These are phyloP conservation scores for Aspergillus brunneoviolaceus DNA, from an alignment of 2,329 filamentous ascomycete genomes.

Conservation along the genomic window DNA sequence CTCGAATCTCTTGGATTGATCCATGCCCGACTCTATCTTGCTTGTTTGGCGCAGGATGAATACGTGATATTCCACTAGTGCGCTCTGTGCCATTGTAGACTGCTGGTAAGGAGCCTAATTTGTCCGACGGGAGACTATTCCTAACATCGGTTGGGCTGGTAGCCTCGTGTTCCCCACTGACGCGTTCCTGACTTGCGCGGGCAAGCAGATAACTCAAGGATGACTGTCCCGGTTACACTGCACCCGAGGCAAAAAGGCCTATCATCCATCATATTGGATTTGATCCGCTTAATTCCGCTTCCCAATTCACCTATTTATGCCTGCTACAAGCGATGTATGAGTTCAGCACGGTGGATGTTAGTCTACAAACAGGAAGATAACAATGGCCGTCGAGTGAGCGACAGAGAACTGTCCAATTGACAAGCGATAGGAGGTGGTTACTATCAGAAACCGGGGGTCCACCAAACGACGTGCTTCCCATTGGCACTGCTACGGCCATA, in stretches of 20 bases:
- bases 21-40: neutral
- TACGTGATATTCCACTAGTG: slow-evolving; percentile 15
- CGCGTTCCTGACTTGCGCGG: slow-evolving; percentile 30
- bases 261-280: slow-evolving; percentile 6
- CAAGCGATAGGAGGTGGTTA: neutral
- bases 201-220: slow-evolving; percentile 11
- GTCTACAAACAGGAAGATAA: neutral
- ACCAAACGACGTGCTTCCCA: slow-evolving; percentile 3
- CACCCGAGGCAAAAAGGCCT: neutral
- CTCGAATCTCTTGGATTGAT: neutral
- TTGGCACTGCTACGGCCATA: slow-evolving; percentile 12
- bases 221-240: neutral
- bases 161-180: slow-evolving; percentile 26
- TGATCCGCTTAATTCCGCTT: neutral
- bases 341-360: neutral
- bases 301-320: neutral
- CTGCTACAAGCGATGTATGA: neutral
- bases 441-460: neutral
- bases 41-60: slow-evolving; percentile 1
- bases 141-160: slow-evolving; percentile 20
- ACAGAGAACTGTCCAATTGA: neutral
- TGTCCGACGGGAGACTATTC: slow-evolving; percentile 15
- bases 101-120: slow-evolving; percentile 17
- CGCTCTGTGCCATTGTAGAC: slow-evolving; percentile 1
- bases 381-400: neutral